Percentiles rank a stretch among this genome's conserved stretches.
These are phyloP conservation scores for Populus deltoides DNA, from an alignment of 345 rosid species.

Conservation along the genomic window DNA sequence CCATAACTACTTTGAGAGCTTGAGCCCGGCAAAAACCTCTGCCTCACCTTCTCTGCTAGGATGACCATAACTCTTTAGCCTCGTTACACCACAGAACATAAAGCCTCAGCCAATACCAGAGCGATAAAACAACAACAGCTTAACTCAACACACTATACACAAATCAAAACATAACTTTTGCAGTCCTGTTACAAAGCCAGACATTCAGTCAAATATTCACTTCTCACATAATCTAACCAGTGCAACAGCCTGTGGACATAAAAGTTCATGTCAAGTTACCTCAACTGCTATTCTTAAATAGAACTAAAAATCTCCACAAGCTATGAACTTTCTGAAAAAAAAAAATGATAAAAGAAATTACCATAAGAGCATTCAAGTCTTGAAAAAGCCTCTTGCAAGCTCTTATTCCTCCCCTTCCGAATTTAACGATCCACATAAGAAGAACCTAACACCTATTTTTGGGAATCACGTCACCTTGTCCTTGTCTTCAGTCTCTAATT, in stretches of 20 bases:
- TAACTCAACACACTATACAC: neutral
- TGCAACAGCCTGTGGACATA: neutral
- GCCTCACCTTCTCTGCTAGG: conserved; percentile 93
- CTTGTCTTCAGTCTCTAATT: no score
- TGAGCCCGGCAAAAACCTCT: conserved; percentile 68
- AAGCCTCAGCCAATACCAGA: neutral
- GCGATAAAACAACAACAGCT: neutral
- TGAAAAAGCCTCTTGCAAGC: conserved; percentile 91
- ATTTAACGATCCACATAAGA: no score
- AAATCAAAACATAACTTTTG: neutral
- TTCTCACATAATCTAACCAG: neutral
- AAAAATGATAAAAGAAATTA: conserved; percentile 10
- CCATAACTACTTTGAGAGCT: conserved; percentile 47
- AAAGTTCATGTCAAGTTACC: neutral
- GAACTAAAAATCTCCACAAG: neutral
- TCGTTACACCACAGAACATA: conserved; percentile 37
- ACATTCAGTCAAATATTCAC: neutral
- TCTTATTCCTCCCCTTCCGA: conserved; percentile 95
- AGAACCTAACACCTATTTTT: no score
- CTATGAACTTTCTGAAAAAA: neutral
- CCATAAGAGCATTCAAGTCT: conserved; percentile 96
- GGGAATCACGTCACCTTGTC: no score
- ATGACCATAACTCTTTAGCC: conserved; percentile 89
- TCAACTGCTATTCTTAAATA: neutral
- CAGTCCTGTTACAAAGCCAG: neutral